phyloP scores from a whole-genome alignment of 139 green algal genomes.

The Closterium sp. region DNA sequence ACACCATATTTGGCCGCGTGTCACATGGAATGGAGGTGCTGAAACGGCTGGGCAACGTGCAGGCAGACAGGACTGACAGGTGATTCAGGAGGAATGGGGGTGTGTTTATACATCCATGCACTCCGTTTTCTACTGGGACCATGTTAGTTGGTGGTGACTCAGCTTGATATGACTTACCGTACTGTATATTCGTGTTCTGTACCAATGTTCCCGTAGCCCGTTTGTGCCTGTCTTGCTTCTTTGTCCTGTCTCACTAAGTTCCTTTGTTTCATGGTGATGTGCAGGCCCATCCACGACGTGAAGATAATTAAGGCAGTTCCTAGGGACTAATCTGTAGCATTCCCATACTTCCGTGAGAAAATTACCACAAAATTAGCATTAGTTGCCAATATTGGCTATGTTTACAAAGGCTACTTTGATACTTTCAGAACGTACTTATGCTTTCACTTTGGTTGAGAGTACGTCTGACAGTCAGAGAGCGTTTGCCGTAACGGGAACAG shows the following conservation, averaged over 20 bases:
- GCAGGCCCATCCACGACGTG: conserved; percentile 33
- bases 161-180: not conserved
- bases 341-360: too few relatives aligned
- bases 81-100: not conserved
- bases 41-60: conserved; percentile 82
- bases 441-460: too few relatives aligned
- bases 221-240: not conserved
- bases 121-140: not conserved
- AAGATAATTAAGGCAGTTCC: conserved; percentile 25
- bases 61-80: conserved; percentile 67
- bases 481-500: too few relatives aligned
- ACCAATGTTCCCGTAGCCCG: too few relatives aligned
- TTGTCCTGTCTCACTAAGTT: not conserved
- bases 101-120: not conserved
- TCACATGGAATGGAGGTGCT: conserved; percentile 81
- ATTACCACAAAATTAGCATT: too few relatives aligned
- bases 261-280: not conserved
- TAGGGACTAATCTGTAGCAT: not conserved
- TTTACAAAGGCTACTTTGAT: too few relatives aligned
- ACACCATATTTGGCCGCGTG: conserved; percentile 96
- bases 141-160: not conserved
- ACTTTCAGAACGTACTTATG: too few relatives aligned
- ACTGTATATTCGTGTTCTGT: too few relatives aligned
- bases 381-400: too few relatives aligned
- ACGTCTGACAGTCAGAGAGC: too few relatives aligned